Evolutionary conservation across 2,329 filamentous ascomycete genomes (phyloP).

Genomic region (Colletotrichum spinosum): DNA sequence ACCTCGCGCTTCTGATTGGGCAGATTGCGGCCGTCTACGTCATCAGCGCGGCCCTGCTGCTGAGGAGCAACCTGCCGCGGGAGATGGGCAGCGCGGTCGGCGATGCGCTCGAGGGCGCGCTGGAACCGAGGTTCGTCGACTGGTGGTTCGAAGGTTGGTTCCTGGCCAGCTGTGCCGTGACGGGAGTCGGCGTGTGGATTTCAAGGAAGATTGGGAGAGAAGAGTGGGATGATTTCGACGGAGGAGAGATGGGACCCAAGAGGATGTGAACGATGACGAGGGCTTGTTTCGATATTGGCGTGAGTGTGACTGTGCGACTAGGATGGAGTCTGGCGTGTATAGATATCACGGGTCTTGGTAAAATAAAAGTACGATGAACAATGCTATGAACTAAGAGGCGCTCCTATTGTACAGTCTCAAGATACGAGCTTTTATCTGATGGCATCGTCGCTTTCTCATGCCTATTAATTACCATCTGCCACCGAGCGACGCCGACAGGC

Average conservation of each 20-base stretch:
- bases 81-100: conserved; percentile 83
- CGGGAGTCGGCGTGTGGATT: conserved; percentile 78
- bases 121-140: conserved; percentile 79
- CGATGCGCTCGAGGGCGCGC: conserved; percentile 80
- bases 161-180: conserved; percentile 73
- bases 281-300: conserved; percentile 6
- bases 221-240: conserved; percentile 70
- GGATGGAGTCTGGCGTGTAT: no score
- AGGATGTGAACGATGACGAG: conserved; percentile 14
- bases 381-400: no score
- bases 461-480: neutral
- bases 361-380: neutral
- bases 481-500: conserved; percentile 45
- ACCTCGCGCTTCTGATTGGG: conserved; percentile 81
- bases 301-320: no score
- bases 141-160: conserved; percentile 93
- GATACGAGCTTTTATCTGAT: no score
- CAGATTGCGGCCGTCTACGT: conserved; percentile 89
- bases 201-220: conserved; percentile 71
- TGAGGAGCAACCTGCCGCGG: conserved; percentile 81
- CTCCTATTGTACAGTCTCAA: no score
- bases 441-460: neutral
- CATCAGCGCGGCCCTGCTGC: conserved; percentile 80
- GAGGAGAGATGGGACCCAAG: conserved; percentile 70
- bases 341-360: no score